These are phyloP conservation scores for Debaryomycetaceae sp. DNA, from an alignment of 1,139 yeast species.

Conservation along the genomic window DNA sequence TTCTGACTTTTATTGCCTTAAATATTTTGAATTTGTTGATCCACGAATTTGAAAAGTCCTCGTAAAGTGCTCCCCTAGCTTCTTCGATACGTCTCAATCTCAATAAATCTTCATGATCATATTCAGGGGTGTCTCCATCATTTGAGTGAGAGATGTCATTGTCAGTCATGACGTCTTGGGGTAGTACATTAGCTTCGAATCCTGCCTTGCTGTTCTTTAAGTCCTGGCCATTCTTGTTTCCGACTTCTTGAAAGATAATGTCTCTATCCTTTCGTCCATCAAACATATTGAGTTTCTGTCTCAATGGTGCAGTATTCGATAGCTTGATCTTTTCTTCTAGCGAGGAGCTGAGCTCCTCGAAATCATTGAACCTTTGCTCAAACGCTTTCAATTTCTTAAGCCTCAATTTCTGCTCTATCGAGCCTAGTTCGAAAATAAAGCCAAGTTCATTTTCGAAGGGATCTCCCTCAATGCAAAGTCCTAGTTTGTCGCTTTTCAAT, in stretches of 20 bases:
- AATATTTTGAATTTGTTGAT: conserved; percentile 35
- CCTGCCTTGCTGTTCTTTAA: neutral
- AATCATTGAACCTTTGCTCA: conserved; percentile 22
- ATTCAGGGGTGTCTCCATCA: neutral
- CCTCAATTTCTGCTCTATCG: conserved; percentile 34
- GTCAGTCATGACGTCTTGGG: neutral
- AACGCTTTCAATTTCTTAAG: conserved; percentile 26
- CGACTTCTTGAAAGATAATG: neutral
- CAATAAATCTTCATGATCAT: neutral
- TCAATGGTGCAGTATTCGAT: neutral
- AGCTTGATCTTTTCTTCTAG: conserved; percentile 17
- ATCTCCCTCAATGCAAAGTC: conserved; percentile 38
- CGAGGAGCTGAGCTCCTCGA: conserved; percentile 11
- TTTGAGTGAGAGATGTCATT: neutral
- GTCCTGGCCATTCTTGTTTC: neutral
- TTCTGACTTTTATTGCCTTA: conserved; percentile 19
- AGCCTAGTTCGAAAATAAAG: conserved; percentile 37
- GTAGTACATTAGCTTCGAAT: neutral
- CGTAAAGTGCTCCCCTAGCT: conserved; percentile 35
- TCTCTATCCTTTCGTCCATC: neutral
- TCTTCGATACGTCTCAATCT: conserved; percentile 20
- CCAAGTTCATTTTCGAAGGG: conserved; percentile 42
- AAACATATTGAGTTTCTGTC: neutral
- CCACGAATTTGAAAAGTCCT: conserved; percentile 71
- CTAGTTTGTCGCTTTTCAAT: conserved; percentile 30